phyloP scores from a whole-genome alignment of 1,139 yeast genomes.

The Taphrina flavorubra region DNA sequence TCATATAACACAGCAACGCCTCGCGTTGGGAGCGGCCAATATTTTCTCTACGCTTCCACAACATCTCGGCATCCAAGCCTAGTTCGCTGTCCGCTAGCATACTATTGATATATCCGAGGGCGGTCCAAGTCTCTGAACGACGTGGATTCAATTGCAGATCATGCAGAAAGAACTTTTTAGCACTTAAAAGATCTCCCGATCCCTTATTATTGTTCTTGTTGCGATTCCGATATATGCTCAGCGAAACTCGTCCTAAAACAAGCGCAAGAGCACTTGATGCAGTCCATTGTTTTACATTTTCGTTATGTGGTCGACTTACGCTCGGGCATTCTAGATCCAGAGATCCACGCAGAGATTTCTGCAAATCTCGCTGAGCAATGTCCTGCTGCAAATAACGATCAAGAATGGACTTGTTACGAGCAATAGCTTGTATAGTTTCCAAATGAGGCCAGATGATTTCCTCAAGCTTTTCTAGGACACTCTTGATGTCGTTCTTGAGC shows the following conservation, averaged over 20 bases:
- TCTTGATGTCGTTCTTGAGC: constrained; percentile 69
- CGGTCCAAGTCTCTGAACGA: constrained; percentile 84
- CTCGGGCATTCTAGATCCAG: constrained; percentile 2
- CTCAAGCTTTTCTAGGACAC: constrained; percentile 71
- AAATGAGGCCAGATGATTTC: constrained; percentile 64
- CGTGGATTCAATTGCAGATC: constrained; percentile 72
- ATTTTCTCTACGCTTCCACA: constrained; percentile 64
- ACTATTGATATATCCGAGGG: constrained; percentile 81
- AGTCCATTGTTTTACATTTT: constrained; percentile 42
- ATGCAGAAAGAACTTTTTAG: constrained; percentile 65
- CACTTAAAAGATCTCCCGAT: constrained; percentile 48
- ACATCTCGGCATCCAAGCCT: constrained; percentile 86
- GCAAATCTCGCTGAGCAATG: constrained; percentile 22
- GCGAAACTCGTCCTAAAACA: constrained; percentile 70
- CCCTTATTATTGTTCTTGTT: constrained; percentile 52
- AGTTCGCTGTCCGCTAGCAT: constrained; percentile 84
- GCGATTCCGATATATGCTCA: constrained; percentile 68
- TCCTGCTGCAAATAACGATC: constrained; percentile 59
- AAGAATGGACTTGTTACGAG: constrained; percentile 54
- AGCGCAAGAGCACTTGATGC: constrained; percentile 70
- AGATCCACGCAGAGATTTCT: constrained; percentile 10
- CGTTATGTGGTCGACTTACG: background rate
- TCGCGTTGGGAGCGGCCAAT: constrained; percentile 64
- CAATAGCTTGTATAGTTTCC: constrained; percentile 49
- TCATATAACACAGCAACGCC: constrained; percentile 72